A percentile compares a stretch with the other conserved stretches of the same genome.
Conservation (phyloP, 129 eudicot genomes). For the Saposhnikovia divaricata region DNA sequence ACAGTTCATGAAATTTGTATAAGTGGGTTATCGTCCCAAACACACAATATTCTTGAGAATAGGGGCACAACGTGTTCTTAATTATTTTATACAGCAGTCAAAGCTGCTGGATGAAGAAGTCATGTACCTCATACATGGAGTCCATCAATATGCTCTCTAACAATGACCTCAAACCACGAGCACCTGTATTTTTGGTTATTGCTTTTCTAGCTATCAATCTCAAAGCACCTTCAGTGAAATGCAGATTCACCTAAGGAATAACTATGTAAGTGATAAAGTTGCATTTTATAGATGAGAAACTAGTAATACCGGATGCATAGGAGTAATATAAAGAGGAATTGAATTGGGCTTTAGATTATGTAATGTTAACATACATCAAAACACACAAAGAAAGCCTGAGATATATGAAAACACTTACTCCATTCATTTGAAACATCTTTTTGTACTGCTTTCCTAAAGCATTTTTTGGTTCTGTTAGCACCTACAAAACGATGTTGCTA, state of each 20-base stretch:
- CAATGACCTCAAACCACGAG: conserved; percentile 88
- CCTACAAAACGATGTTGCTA: conserved; percentile 38
- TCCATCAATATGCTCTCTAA: conserved; percentile 90
- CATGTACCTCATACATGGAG: conserved; percentile 90
- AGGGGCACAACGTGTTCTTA: neutral
- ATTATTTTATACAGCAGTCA: neutral
- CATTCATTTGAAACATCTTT: conserved; percentile 96
- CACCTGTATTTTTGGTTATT: conserved; percentile 85
- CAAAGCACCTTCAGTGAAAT: conserved; percentile 74
- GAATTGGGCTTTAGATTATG: neutral
- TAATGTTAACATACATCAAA: neutral
- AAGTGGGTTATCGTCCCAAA: neutral
- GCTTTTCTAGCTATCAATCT: conserved; percentile 84
- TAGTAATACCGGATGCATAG: neutral
- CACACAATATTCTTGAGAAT: neutral
- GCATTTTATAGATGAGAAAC: neutral
- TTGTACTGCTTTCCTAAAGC: conserved; percentile 96
- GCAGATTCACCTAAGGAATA: conserved; percentile 65
- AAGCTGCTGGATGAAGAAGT: neutral
- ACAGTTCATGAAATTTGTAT: neutral
- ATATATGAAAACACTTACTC: conserved; percentile 28
- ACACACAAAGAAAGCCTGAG: neutral
- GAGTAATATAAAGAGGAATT: neutral
- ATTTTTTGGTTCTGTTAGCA: conserved; percentile 88
- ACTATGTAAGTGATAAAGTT: neutral